Evolutionary conservation across 331 rosid genomes (phyloP).

Genomic region (Quercus lobata): DNA sequence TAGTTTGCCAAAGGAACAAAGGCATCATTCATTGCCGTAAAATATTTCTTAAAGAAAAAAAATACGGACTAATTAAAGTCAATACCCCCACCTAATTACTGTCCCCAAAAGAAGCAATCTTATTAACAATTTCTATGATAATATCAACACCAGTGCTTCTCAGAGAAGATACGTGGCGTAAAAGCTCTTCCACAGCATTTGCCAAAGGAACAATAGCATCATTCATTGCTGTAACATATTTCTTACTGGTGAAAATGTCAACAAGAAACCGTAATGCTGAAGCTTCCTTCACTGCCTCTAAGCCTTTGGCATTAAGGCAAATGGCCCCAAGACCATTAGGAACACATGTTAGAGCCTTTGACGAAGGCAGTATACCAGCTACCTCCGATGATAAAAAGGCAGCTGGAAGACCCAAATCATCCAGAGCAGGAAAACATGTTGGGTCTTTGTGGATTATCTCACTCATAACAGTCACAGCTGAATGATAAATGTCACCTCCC

Average conservation of each 20-base stretch:
- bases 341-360: constrained; percentile 87
- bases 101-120: constrained; percentile 65
- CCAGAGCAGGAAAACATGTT: constrained; percentile 75
- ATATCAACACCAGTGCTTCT: constrained; percentile 90
- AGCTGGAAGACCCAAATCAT: constrained; percentile 96
- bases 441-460: constrained; percentile 99
- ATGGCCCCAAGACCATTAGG: constrained; percentile 98
- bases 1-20: no score
- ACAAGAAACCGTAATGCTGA: constrained; percentile 73
- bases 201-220: constrained; percentile 95
- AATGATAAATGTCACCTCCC: constrained; percentile 96
- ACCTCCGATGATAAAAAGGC: constrained; percentile 82
- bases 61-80: constrained; percentile 14
- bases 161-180: constrained; percentile 86
- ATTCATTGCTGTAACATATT: constrained; percentile 74
- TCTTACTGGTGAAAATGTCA: constrained; percentile 83
- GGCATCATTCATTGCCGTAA: no score
- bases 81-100: constrained; percentile 45
- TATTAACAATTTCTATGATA: constrained; percentile 72
- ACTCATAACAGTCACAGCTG: constrained; percentile 98
- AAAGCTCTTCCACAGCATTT: constrained; percentile 96
- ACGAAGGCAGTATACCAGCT: constrained; percentile 86
- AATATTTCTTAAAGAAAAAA: no score
- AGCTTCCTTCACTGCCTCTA: constrained; percentile 79
- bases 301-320: constrained; percentile 91